Percentiles rank a stretch among this genome's conserved stretches.
Conservation (phyloP, 306 rosid genomes). For the Adenanthera pavonina region DNA sequence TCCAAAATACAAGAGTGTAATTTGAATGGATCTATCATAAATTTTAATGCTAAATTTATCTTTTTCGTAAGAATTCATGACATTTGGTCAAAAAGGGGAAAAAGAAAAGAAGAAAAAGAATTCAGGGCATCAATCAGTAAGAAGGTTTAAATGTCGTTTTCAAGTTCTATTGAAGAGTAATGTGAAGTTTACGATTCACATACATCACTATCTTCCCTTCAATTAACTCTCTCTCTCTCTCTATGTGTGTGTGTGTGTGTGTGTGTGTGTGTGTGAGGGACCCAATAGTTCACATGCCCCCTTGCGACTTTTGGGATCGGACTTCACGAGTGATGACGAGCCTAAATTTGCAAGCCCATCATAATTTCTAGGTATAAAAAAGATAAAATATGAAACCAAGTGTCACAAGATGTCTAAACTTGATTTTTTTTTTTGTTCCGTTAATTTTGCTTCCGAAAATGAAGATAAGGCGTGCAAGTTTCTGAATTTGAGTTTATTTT, state of each 20-base stretch:
- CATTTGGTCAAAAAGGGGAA: too few relatives aligned
- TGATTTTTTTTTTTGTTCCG: neutral
- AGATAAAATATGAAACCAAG: neutral
- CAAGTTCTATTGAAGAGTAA: neutral
- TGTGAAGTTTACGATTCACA: too few relatives aligned
- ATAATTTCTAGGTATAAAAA: neutral
- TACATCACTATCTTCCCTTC: neutral
- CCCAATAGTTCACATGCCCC: neutral
- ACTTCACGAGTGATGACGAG: neutral
- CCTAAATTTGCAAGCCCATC: neutral
- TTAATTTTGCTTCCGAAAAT: neutral
- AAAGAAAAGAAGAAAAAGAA: neutral
- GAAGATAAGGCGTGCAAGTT: neutral
- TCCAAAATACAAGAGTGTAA: too few relatives aligned
- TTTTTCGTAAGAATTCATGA: too few relatives aligned
- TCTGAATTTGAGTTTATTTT: neutral
- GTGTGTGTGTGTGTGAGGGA: neutral
- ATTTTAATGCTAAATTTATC: too few relatives aligned
- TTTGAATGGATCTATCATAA: too few relatives aligned
- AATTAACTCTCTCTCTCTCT: neutral
- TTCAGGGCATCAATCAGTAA: neutral
- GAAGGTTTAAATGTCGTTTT: neutral
- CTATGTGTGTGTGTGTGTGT: too few relatives aligned
- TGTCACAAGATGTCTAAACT: neutral
- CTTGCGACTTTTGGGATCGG: neutral